Base-by-base conservation (phyloP, 495 filamentous ascomycete genomes). In the Talaromyces ruber region DNA sequence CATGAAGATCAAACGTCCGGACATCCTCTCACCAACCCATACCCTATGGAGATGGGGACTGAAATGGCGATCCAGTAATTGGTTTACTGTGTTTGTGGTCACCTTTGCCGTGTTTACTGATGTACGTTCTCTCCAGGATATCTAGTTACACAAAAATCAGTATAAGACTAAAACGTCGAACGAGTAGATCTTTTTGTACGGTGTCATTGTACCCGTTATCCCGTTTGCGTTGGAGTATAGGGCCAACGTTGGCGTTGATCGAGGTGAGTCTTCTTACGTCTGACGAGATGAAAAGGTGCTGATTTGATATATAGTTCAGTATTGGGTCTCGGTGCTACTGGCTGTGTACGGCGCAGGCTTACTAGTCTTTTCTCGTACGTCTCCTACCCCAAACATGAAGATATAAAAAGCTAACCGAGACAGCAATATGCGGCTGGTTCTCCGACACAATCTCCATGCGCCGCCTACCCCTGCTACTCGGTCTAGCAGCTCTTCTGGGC, bases 401-500 rank as follows among this genome's bases (percentile, higher is more conserved):
- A 2, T 32, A 18, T 30, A 52, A n/a, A 24, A 43, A 14, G 25
- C 57, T 60, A 11, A 64, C 26, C 0, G 12, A 1, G 1, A 14
- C 24, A 64, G 62, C 62, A 51, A 59, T 60, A 45, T 64, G 62
- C 32, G 62, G 62, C 34, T 64, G 43, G 34, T 52, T 60, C 45
- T 58, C 62, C 14, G 62, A 64, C 22, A 59, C 29, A n/a, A 24
- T 64, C 18, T 59, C 55, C 28, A 74, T 80, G 0, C 73, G 83
- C 8, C 82, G 80, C 54, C 51, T 75, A 16, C 86, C 86, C 0
- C 88, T 87, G 67, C 70, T 89, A 0, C 61, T 76, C 1, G 86
- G 86, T 1, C 71, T 89, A 21, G 64, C 79, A 3, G 74, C 86
- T 3, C 66, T 90, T 32, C 68, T 82, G 1, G 75, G 73, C 8